Conservation (phyloP, 2,329 filamentous ascomycete species). For the Xylariaceae sp. region DNA sequence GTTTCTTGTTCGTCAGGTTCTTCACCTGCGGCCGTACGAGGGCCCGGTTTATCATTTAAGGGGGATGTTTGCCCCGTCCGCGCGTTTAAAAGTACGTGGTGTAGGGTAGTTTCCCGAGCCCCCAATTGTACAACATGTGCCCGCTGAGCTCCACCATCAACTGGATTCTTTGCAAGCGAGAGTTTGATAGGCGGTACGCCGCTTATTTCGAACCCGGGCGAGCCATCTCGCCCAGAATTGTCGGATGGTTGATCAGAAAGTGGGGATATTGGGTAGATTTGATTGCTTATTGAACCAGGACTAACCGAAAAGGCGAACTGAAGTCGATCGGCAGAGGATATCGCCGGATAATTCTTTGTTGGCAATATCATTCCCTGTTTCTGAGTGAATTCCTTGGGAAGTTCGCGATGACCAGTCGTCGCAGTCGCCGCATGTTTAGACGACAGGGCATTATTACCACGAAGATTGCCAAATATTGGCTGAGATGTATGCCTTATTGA, state of each 20-base stretch:
- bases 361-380: slow-evolving; percentile 10
- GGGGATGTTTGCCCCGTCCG: background rate
- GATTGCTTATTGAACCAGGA: slow-evolving; percentile 2
- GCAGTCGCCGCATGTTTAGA: background rate
- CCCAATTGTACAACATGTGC: slow-evolving; percentile 18
- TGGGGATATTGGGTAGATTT: slow-evolving; percentile 19
- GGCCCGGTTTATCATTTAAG: background rate
- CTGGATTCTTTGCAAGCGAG: slow-evolving; percentile 6
- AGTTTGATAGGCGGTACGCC: slow-evolving; percentile 16
- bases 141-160: slow-evolving; percentile 3
- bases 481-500: background rate
- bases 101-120: background rate
- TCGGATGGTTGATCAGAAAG: slow-evolving; percentile 6
- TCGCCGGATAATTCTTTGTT: background rate
- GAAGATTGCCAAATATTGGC: background rate
- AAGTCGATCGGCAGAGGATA: background rate
- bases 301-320: background rate
- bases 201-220: background rate
- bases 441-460: background rate
- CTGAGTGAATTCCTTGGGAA: background rate
- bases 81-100: background rate
- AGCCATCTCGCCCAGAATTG: background rate
- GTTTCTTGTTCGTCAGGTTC: background rate
- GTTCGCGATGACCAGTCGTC: background rate
- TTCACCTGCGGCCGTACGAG: background rate